phyloP scores from a whole-genome alignment of 371 early-diverging fungal species.

The Choanephora cucurbitarum region DNA sequence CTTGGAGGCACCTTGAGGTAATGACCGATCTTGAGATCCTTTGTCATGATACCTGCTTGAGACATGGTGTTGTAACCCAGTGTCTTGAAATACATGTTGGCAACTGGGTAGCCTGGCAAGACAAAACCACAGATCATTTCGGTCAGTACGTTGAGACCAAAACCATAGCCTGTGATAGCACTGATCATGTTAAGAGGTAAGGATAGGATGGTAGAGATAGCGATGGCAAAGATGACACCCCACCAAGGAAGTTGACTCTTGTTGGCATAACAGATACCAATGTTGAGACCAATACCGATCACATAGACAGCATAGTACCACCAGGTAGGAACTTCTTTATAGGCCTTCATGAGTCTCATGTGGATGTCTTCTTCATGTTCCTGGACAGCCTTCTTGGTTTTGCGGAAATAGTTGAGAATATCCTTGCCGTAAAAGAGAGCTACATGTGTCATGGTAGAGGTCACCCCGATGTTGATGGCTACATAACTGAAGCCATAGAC shows the following conservation, averaged over 20 bases:
- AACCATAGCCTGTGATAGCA: slow-evolving; percentile 41
- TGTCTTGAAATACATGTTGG: slow-evolving; percentile 57
- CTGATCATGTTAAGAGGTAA: slow-evolving; percentile 41
- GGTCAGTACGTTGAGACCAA: slow-evolving; percentile 64
- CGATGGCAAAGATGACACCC: slow-evolving; percentile 71
- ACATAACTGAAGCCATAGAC: slow-evolving; percentile 30
- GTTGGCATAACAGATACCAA: slow-evolving; percentile 60
- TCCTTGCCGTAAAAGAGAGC: slow-evolving; percentile 47
- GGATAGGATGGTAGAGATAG: slow-evolving; percentile 42
- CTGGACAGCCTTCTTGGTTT: background rate
- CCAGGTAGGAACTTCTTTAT: slow-evolving; percentile 70
- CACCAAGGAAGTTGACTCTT: slow-evolving; percentile 66
- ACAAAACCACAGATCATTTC: slow-evolving; percentile 61
- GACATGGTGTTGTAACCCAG: slow-evolving; percentile 57
- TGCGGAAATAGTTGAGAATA: background rate
- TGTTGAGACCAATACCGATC: slow-evolving; percentile 60
- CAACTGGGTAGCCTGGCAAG: slow-evolving; percentile 52
- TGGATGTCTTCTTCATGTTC: slow-evolving; percentile 53
- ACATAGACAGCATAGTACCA: slow-evolving; percentile 73
- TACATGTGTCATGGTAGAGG: slow-evolving; percentile 55
- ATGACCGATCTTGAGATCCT: slow-evolving; percentile 71
- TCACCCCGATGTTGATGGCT: slow-evolving; percentile 47
- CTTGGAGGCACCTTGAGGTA: slow-evolving; percentile 80
- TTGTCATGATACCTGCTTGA: slow-evolving; percentile 56
- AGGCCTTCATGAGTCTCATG: slow-evolving; percentile 63